phyloP scores from a whole-genome alignment of 2,329 filamentous ascomycete species.

The Nectriaceae sp. region DNA sequence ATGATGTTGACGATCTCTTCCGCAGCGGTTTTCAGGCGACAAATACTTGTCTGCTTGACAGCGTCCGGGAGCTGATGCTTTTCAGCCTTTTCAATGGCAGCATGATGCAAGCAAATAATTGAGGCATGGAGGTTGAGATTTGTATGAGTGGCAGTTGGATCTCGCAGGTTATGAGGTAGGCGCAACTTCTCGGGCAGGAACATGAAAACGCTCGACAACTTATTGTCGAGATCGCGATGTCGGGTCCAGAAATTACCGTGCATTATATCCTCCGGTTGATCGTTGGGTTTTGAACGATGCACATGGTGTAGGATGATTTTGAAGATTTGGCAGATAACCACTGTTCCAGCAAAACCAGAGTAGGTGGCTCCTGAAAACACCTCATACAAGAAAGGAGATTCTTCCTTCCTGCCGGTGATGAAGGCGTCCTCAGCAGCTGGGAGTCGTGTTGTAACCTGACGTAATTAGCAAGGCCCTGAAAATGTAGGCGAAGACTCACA shows the following conservation, averaged over 20 bases:
- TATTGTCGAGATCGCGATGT: slow-evolving; percentile 80
- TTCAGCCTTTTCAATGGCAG: slow-evolving; percentile 81
- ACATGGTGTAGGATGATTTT: slow-evolving; percentile 80
- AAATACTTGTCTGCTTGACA: slow-evolving; percentile 70
- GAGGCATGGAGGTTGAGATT: slow-evolving; percentile 90
- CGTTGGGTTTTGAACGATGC: slow-evolving; percentile 69
- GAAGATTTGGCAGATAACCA: slow-evolving; percentile 77
- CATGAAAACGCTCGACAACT: slow-evolving; percentile 75
- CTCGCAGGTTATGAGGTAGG: slow-evolving; percentile 66
- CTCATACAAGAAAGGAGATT: slow-evolving; percentile 64
- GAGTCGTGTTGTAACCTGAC: slow-evolving; percentile 72
- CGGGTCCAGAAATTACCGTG: slow-evolving; percentile 83
- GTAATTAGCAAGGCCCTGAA: slow-evolving; percentile 3
- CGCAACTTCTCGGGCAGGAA: slow-evolving; percentile 75
- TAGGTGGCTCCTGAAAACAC: slow-evolving; percentile 64
- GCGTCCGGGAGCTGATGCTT: slow-evolving; percentile 66
- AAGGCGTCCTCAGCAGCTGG: slow-evolving; percentile 80
- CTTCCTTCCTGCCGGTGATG: slow-evolving; percentile 62
- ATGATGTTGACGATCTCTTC: slow-evolving; percentile 84
- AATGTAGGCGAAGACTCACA: slow-evolving; percentile 35
- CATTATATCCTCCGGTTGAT: slow-evolving; percentile 72
- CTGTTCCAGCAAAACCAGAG: slow-evolving; percentile 70
- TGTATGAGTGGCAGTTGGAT: slow-evolving; percentile 75
- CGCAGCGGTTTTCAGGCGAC: slow-evolving; percentile 75
- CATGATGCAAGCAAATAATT: slow-evolving; percentile 85